Conservation (phyloP, 2,329 filamentous ascomycete species). For the Trichoderma koningii region DNA sequence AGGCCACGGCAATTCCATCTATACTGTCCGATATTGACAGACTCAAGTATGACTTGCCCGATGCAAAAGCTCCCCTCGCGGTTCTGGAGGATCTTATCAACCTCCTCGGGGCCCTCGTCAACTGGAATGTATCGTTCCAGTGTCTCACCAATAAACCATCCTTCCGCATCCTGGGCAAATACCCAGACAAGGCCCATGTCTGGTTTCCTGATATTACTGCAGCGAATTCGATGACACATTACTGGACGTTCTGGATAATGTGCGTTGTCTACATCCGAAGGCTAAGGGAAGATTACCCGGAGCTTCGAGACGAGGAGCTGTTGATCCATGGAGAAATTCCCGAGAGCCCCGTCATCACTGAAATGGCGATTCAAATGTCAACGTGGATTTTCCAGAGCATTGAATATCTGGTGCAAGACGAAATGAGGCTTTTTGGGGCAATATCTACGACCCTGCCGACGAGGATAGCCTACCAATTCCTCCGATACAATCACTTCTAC, state of each 20-base stretch:
- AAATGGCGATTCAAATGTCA: conserved; percentile 30
- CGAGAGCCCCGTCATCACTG: conserved; percentile 23
- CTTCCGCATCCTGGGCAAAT: conserved; percentile 14
- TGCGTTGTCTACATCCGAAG: conserved; percentile 38
- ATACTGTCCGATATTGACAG: conserved; percentile 34
- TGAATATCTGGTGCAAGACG: conserved; percentile 43
- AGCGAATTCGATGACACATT: conserved; percentile 43
- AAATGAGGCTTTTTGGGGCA: conserved; percentile 45
- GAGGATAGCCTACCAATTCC: conserved; percentile 29
- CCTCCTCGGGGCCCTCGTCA: neutral
- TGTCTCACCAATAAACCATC: conserved; percentile 11
- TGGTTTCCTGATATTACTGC: conserved; percentile 42
- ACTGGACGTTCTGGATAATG: conserved; percentile 44
- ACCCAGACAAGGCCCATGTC: conserved; percentile 24
- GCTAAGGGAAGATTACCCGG: conserved; percentile 7
- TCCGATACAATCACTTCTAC: conserved; percentile 2
- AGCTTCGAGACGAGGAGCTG: neutral
- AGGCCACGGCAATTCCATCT: conserved; percentile 36
- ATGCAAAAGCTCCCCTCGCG: neutral
- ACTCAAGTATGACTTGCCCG: conserved; percentile 4
- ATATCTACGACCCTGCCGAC: conserved; percentile 41
- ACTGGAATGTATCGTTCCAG: conserved; percentile 19
- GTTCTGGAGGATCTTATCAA: neutral
- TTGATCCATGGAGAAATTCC: conserved; percentile 20
- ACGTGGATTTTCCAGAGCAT: conserved; percentile 40